Base-by-base conservation (phyloP, 768 basidiomycete genomes). In the Lentinula boryana region DNA sequence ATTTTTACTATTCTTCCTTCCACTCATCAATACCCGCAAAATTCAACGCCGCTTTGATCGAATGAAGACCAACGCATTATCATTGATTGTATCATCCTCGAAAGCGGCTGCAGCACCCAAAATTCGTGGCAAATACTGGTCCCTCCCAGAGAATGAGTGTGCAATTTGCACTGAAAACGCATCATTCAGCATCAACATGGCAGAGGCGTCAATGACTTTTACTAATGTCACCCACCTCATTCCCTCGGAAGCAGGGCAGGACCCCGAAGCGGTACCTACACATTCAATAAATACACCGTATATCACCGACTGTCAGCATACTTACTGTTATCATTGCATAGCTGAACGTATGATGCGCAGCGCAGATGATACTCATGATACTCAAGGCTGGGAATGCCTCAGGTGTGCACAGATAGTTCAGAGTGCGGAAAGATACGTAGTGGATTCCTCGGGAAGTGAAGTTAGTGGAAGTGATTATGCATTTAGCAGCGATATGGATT, bases 301-400 rank as follows among this genome's bases (percentile, higher is more conserved):
- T 69, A 74, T 88, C 54, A 86, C 93, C 36, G 86, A 87, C 33
- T 95, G 91, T 63, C 88, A 85, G 6, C 93, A 97, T 69, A 71
- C 83, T 13, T 99, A 95, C 74, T 98, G 97, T 74, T 99, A 98
- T 71, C 87, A 89, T 66, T 99, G 97, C 73, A 79, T 98, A 44
- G 83, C 92, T 13, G 90, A 91, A 68, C 85, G 86, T 63, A 83
- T 98, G 76, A 80, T 92, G 67, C 85, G 82, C 38, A 81, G 81
- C 5, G 85, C 83, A 4, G 88, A 89, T 62, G 91, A 89, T 38
- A 84, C 77, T 23, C 80, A 79, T 56, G 78, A 80, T 16, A 73
- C 80, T 36, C 68, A 74, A 54, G 79, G 80, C 21, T 96, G 95
- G 95, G 84, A 86, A 63, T 98, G 95, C 73, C 70, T 96, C 59